These are phyloP conservation scores for Pichia inconspicua DNA, from an alignment of 1,139 yeast species.

Conservation along the genomic window DNA sequence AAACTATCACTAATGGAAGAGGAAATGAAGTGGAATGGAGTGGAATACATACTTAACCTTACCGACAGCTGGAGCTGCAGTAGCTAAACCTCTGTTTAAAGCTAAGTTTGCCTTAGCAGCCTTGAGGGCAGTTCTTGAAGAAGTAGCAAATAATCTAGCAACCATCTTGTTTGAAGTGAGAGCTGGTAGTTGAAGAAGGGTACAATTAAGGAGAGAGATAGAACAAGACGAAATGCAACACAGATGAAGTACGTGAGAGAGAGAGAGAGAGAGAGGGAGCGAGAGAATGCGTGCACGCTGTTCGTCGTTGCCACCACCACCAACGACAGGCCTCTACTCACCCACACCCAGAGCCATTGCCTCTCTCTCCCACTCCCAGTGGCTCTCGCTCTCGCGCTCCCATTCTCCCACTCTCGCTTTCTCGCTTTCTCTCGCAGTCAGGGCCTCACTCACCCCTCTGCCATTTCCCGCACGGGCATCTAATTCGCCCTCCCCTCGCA, in stretches of 20 bases:
- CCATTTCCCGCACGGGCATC: not conserved
- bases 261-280: not conserved
- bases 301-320: not conserved
- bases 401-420: not conserved
- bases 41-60: conserved; percentile 70
- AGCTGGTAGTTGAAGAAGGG: conserved; percentile 5
- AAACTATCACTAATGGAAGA: not conserved
- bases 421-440: not conserved
- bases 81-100: conserved; percentile 78
- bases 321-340: not conserved
- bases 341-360: too few species aligned
- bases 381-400: not conserved
- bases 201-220: not conserved
- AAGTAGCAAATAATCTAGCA: conserved; percentile 83
- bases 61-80: conserved; percentile 80
- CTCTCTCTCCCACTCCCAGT: not conserved
- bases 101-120: conserved; percentile 79
- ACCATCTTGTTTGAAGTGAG: conserved; percentile 25
- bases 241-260: not conserved
- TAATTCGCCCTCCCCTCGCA: not conserved
- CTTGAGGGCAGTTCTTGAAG: conserved; percentile 83
- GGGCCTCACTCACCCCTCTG: not conserved
- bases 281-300: not conserved
- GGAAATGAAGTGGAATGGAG: not conserved
- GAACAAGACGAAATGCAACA: not conserved